These are phyloP conservation scores for Penicillium crystallinum DNA, from an alignment of 495 filamentous ascomycete genomes.

Conservation along the genomic window DNA sequence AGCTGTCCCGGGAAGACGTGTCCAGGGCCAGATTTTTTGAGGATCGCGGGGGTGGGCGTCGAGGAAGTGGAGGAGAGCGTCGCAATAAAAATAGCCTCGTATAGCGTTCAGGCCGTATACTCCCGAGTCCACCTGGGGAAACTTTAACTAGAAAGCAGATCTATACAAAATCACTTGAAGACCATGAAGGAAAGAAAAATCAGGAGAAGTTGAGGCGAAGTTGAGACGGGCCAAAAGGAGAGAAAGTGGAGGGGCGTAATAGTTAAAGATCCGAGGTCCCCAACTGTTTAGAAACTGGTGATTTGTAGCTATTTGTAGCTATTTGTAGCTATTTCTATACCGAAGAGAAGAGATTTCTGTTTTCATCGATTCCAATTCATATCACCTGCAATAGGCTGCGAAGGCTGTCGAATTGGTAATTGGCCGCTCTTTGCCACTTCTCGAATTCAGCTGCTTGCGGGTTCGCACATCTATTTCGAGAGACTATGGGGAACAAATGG, in stretches of 20 bases:
- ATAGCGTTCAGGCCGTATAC: constrained; percentile 10
- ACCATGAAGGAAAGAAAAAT: background rate
- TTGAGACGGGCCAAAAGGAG: constrained; percentile 2
- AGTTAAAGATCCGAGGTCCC: constrained; percentile 7
- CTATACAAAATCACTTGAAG: constrained; percentile 1
- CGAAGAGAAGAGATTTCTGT: background rate
- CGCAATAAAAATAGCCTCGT: constrained; percentile 25
- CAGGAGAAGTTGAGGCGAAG: background rate
- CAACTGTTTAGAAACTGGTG: too few relatives aligned
- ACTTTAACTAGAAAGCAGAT: background rate
- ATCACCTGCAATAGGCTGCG: background rate
- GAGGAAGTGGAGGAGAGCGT: constrained; percentile 15
- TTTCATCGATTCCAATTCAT: constrained; percentile 1
- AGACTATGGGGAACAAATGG: background rate
- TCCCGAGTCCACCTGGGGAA: background rate
- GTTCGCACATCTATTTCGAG: background rate
- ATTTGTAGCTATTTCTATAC: too few relatives aligned
- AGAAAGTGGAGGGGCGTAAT: constrained; percentile 7
- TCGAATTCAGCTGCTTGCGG: constrained; percentile 20
- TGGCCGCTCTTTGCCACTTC: constrained; percentile 11
- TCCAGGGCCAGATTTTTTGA: constrained; percentile 45
- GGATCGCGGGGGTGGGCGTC: constrained; percentile 25
- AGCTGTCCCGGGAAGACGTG: constrained; percentile 44
- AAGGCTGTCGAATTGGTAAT: background rate
- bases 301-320: too few relatives aligned